These are phyloP conservation scores for Ramalina peruviana DNA, from an alignment of 495 filamentous ascomycete genomes.

Conservation along the genomic window DNA sequence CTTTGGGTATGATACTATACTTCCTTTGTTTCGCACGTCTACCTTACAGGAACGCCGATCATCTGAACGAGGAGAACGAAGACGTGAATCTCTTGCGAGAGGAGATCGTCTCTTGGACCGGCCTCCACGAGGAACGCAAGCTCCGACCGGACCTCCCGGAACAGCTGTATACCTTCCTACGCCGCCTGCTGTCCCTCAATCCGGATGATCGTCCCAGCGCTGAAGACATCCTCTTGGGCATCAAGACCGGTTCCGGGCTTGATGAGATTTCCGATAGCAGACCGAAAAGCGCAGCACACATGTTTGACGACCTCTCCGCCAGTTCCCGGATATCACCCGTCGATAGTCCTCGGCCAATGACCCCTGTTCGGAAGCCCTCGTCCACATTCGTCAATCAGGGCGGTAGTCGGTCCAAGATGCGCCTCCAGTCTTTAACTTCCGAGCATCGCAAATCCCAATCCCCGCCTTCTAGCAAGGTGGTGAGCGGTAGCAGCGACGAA, in stretches of 20 bases:
- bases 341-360: constrained; percentile 31
- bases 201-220: constrained; percentile 69
- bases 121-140: constrained; percentile 59
- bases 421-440: constrained; percentile 5
- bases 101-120: constrained; percentile 78
- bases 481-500: neutral
- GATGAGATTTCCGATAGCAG: constrained; percentile 40
- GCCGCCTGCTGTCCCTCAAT: constrained; percentile 63
- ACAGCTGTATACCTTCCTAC: constrained; percentile 71
- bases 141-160: constrained; percentile 73
- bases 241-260: constrained; percentile 54
- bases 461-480: neutral
- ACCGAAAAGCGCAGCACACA: constrained; percentile 28
- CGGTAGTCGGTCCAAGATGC: constrained; percentile 11
- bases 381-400: constrained; percentile 7
- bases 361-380: constrained; percentile 16
- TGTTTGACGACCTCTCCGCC: constrained; percentile 42
- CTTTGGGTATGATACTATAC: constrained; percentile 93
- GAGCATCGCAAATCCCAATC: constrained; percentile 4
- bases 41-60: constrained; percentile 72
- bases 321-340: constrained; percentile 44
- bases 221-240: constrained; percentile 69
- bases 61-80: constrained; percentile 80
- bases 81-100: constrained; percentile 78
- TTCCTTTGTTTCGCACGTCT: constrained; percentile 90